Conservation (phyloP, 2,329 filamentous ascomycete species). For the Pezicula rhizophila region DNA sequence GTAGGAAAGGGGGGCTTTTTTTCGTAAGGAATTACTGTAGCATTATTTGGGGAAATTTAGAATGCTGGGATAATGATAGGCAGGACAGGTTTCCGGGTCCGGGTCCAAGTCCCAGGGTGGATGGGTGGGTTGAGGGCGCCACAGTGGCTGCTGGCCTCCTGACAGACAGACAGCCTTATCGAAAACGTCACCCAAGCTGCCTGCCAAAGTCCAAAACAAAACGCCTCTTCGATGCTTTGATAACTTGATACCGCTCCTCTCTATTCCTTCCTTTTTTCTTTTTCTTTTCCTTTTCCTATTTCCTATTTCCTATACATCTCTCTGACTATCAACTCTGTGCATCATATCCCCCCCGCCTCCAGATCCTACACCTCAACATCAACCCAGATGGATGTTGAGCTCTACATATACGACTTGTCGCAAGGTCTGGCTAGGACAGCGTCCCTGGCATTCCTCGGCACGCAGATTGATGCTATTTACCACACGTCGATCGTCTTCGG, state of each 20-base stretch:
- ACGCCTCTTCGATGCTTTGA: too few species aligned
- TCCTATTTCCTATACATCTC: too few species aligned
- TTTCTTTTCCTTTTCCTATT: too few species aligned
- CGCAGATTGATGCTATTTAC: conserved; percentile 84
- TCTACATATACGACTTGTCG: conserved; percentile 76
- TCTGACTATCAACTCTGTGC: too few species aligned
- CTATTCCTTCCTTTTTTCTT: too few species aligned
- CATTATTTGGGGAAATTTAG: conserved; percentile 1
- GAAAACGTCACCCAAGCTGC: too few species aligned
- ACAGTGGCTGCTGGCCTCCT: too few species aligned
- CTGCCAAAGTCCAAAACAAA: too few species aligned
- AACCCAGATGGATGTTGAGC: conserved; percentile 61
- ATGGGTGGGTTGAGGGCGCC: not conserved
- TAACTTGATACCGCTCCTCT: too few species aligned
- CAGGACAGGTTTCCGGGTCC: too few species aligned
- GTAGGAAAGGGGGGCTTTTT: not conserved
- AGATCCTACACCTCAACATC: not conserved
- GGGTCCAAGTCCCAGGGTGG: too few species aligned
- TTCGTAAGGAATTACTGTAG: not conserved
- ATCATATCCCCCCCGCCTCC: not conserved
- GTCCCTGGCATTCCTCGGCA: conserved; percentile 48
- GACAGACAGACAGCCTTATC: too few species aligned
- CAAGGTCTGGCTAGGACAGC: conserved; percentile 46
- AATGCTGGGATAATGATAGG: not conserved
- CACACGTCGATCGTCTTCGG: conserved; percentile 86